Conservation (phyloP, 805 yeast species). For the Candida nanaspora region DNA sequence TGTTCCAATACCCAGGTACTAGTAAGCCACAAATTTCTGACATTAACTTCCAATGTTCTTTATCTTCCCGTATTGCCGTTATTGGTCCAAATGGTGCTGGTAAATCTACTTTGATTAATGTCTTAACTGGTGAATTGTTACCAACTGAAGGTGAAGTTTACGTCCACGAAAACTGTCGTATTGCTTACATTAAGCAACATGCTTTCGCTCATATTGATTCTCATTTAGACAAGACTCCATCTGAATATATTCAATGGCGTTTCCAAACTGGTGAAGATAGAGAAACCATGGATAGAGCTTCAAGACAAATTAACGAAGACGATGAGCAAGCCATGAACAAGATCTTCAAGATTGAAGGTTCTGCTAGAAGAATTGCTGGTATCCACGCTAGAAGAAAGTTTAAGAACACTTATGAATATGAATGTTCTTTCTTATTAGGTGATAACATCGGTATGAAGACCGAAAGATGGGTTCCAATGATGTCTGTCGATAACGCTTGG, state of each 20-base stretch:
- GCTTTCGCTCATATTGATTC: slow-evolving; percentile 99
- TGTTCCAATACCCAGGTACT: slow-evolving; percentile 99
- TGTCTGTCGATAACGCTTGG: slow-evolving; percentile 99
- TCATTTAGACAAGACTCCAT: slow-evolving; percentile 98
- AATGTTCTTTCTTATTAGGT: slow-evolving; percentile 95
- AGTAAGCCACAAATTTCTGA: slow-evolving; percentile 86
- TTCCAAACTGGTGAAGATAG: slow-evolving; percentile 99
- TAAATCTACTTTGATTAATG: slow-evolving; percentile 97
- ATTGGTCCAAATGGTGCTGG: slow-evolving; percentile 99
- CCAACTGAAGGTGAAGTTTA: slow-evolving; percentile 99
- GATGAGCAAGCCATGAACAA: slow-evolving; percentile 99
- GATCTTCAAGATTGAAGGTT: slow-evolving; percentile 97
- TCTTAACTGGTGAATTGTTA: slow-evolving; percentile 97
- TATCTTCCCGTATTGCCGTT: slow-evolving; percentile 99
- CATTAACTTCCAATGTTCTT: slow-evolving; percentile 97
- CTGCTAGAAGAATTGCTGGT: slow-evolving; percentile 94
- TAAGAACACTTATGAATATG: slow-evolving; percentile 99
- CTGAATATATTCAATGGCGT: slow-evolving; percentile 99
- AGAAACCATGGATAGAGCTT: slow-evolving; percentile 99
- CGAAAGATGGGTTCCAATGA: slow-evolving; percentile 99
- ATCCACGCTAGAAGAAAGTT: slow-evolving; percentile 97
- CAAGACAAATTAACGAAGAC: slow-evolving; percentile 93
- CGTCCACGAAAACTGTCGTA: slow-evolving; percentile 99
- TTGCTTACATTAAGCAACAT: slow-evolving; percentile 99
- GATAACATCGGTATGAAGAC: slow-evolving; percentile 98